Evolutionary conservation across 768 basidiomycete species (phyloP).

Genomic region (Coprinopsis strossmayeri): DNA sequence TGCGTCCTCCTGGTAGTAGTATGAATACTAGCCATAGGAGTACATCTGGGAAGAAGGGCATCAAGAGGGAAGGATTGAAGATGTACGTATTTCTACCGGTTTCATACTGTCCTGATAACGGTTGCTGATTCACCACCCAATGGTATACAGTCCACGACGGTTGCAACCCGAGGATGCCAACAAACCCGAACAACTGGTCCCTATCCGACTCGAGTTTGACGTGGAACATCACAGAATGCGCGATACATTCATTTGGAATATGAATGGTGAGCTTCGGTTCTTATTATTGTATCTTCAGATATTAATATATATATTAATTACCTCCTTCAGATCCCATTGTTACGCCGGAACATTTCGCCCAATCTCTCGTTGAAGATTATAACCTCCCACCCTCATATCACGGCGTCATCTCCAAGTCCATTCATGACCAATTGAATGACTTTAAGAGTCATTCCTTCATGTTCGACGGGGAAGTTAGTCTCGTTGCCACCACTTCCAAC

Average conservation of each 20-base stretch:
- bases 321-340: conserved; percentile 89
- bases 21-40: conserved; percentile 19
- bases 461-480: conserved; percentile 29
- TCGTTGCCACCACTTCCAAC: background rate
- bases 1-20: conserved; percentile 26
- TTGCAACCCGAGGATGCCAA: conserved; percentile 49
- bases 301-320: too few relatives aligned
- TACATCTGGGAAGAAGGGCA: conserved; percentile 42
- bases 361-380: conserved; percentile 89
- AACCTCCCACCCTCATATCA: conserved; percentile 61
- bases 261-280: conserved; percentile 64
- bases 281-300: too few relatives aligned
- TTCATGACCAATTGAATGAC: conserved; percentile 84
- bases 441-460: conserved; percentile 61
- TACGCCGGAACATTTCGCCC: conserved; percentile 86
- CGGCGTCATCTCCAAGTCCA: conserved; percentile 65
- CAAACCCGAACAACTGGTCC: conserved; percentile 78
- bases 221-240: conserved; percentile 91
- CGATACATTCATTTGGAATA: conserved; percentile 97
- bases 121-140: conserved; percentile 5
- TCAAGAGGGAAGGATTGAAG: conserved; percentile 62
- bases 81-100: too few relatives aligned
- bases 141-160: conserved; percentile 48
- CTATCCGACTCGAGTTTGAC: conserved; percentile 94
- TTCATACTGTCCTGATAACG: too few relatives aligned